A percentile compares a stretch with the other conserved stretches of the same genome.
These are phyloP conservation scores for Piper longum DNA, from an alignment of 164 flowering plant species.

Conservation along the genomic window DNA sequence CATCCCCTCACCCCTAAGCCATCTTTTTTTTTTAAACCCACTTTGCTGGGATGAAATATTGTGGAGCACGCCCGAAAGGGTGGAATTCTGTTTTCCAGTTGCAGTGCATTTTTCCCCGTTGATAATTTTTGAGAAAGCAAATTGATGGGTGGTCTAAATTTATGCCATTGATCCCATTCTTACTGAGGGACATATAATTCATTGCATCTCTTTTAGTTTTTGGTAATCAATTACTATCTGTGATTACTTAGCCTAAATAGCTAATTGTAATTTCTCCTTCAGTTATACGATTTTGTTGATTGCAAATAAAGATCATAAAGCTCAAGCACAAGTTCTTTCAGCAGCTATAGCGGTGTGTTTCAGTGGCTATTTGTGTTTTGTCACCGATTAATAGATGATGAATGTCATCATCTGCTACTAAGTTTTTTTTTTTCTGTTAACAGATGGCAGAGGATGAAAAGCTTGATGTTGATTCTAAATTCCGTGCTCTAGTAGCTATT, in stretches of 20 bases:
- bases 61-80: too few relatives aligned
- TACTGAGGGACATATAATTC: too few relatives aligned
- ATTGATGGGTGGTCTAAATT: too few relatives aligned
- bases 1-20: neutral
- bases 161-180: too few relatives aligned
- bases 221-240: neutral
- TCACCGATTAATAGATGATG: neutral
- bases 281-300: slow-evolving; percentile 82
- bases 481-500: slow-evolving; percentile 75
- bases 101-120: too few relatives aligned
- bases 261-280: slow-evolving; percentile 10
- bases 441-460: slow-evolving; percentile 78
- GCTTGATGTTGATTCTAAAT: slow-evolving; percentile 62
- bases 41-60: too few relatives aligned
- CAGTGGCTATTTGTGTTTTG: neutral
- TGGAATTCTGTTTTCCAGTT: too few relatives aligned
- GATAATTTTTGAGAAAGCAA: too few relatives aligned
- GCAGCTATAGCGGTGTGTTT: slow-evolving; percentile 67
- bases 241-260: neutral
- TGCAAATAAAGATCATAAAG: slow-evolving; percentile 70
- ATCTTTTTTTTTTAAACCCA: too few relatives aligned
- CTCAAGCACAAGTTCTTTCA: slow-evolving; percentile 91
- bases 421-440: slow-evolving; percentile 2
- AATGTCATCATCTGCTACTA: neutral
- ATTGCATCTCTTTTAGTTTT: too few relatives aligned